Evolutionary conservation across 768 basidiomycete genomes (phyloP).

Genomic region (Panus rudis): DNA sequence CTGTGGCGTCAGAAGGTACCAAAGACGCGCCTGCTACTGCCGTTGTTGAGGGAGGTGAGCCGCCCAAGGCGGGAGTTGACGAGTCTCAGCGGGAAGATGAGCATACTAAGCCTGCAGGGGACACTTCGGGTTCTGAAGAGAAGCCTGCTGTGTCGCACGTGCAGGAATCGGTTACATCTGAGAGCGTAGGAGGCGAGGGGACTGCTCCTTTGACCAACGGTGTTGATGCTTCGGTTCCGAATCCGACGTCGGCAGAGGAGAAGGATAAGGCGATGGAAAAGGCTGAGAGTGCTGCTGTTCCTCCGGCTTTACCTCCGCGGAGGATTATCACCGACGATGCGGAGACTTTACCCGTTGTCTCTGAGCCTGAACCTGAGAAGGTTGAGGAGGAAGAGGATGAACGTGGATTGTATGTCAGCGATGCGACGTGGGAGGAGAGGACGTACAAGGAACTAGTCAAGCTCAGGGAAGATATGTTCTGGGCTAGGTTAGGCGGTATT

Average conservation of each 20-base stretch:
- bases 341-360: background rate
- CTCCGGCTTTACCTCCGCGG: too few relatives aligned
- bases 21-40: background rate
- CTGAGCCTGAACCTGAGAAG: background rate
- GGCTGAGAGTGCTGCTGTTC: too few relatives aligned
- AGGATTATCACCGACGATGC: too few relatives aligned
- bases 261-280: too few relatives aligned
- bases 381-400: constrained; percentile 21
- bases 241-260: too few relatives aligned
- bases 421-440: constrained; percentile 78
- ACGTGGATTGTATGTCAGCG: constrained; percentile 44
- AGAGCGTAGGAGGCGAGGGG: too few relatives aligned
- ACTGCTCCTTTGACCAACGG: too few relatives aligned
- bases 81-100: background rate
- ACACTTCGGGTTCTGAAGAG: too few relatives aligned
- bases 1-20: constrained; percentile 4
- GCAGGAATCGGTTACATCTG: too few relatives aligned
- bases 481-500: constrained; percentile 65
- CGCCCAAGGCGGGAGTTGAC: background rate
- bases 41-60: too few relatives aligned
- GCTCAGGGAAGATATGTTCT: constrained; percentile 81
- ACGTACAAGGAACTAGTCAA: constrained; percentile 75
- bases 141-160: too few relatives aligned
- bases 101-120: background rate
- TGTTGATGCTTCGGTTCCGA: too few relatives aligned